Conservation (phyloP, 2,329 filamentous ascomycete genomes). For the Aspergillus persii region DNA sequence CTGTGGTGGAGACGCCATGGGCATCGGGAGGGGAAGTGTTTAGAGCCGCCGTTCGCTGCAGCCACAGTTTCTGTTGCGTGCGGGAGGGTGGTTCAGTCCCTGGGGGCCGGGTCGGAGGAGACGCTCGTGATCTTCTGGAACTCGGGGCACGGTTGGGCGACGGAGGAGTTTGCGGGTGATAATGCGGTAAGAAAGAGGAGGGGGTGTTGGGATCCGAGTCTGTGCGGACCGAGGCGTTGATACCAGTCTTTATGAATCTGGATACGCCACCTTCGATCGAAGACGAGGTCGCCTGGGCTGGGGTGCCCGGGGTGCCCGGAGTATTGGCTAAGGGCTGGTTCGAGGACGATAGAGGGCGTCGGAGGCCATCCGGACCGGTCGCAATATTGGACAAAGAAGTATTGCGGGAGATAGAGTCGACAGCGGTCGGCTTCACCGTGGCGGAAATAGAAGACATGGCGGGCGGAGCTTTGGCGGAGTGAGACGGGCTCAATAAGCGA, state of each 20-base stretch:
- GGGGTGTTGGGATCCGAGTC: constrained; percentile 47
- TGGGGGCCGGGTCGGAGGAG: constrained; percentile 33
- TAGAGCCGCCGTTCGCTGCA: constrained; percentile 45
- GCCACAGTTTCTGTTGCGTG: constrained; percentile 49
- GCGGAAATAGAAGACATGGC: constrained; percentile 50
- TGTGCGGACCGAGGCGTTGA: constrained; percentile 34
- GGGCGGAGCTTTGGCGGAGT: constrained; percentile 46
- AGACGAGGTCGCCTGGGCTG: constrained; percentile 42
- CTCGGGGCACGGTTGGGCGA: constrained; percentile 34
- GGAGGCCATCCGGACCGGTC: constrained; percentile 30
- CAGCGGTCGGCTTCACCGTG: constrained; percentile 37
- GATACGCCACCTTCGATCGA: constrained; percentile 50
- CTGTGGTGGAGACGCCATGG: constrained; percentile 31
- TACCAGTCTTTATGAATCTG: constrained; percentile 39
- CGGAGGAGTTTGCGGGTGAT: constrained; percentile 46
- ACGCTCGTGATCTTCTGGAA: constrained; percentile 29
- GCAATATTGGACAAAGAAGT: constrained; percentile 37
- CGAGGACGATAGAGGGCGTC: constrained; percentile 32
- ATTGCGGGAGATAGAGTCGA: constrained; percentile 36
- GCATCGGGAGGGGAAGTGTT: constrained; percentile 45
- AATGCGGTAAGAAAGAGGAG: constrained; percentile 48
- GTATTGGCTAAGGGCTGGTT: constrained; percentile 26
- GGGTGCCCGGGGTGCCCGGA: constrained; percentile 29
- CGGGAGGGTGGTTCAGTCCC: constrained; percentile 44
- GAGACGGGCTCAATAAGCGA: constrained; percentile 39